Evolutionary conservation across 2,329 filamentous ascomycete genomes (phyloP).

Genomic region (Penicillium sp.): DNA sequence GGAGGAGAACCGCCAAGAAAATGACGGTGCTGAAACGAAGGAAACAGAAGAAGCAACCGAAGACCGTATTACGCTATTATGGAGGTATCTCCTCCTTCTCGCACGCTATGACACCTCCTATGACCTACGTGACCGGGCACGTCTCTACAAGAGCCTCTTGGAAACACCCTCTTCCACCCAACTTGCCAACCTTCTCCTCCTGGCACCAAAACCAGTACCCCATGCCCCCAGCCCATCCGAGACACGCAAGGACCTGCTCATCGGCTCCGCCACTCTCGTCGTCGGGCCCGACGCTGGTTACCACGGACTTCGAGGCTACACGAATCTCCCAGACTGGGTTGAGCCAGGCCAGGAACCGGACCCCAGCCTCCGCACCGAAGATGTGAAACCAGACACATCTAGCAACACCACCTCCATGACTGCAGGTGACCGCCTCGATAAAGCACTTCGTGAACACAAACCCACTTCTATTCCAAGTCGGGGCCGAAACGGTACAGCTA

Average conservation of each 20-base stretch:
- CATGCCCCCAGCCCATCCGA: slow-evolving; percentile 88
- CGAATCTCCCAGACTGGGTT: slow-evolving; percentile 81
- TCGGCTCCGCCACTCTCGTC: slow-evolving; percentile 84
- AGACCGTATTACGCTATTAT: slow-evolving; percentile 72
- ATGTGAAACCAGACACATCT: slow-evolving; percentile 38
- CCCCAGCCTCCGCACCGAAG: slow-evolving; percentile 65
- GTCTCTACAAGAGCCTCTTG: slow-evolving; percentile 83
- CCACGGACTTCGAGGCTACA: slow-evolving; percentile 75
- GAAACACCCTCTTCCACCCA: slow-evolving; percentile 71
- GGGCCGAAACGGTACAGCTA: slow-evolving; percentile 17
- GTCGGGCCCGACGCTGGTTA: slow-evolving; percentile 72
- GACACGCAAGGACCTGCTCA: slow-evolving; percentile 68
- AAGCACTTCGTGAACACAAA: slow-evolving; percentile 44
- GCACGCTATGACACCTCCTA: slow-evolving; percentile 93
- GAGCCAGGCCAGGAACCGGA: slow-evolving; percentile 76
- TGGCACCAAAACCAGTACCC: slow-evolving; percentile 91
- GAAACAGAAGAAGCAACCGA: slow-evolving; percentile 32
- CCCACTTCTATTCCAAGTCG: slow-evolving; percentile 16
- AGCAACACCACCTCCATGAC: slow-evolving; percentile 33
- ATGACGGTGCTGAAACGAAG: slow-evolving; percentile 16
- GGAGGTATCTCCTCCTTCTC: slow-evolving; percentile 79
- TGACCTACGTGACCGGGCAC: slow-evolving; percentile 85
- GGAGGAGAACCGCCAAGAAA: slow-evolving; percentile 25
- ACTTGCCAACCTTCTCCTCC: slow-evolving; percentile 81
- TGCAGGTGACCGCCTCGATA: slow-evolving; percentile 45